Base-by-base conservation (phyloP, 2,329 filamentous ascomycete genomes). In the Periconia digitata region DNA sequence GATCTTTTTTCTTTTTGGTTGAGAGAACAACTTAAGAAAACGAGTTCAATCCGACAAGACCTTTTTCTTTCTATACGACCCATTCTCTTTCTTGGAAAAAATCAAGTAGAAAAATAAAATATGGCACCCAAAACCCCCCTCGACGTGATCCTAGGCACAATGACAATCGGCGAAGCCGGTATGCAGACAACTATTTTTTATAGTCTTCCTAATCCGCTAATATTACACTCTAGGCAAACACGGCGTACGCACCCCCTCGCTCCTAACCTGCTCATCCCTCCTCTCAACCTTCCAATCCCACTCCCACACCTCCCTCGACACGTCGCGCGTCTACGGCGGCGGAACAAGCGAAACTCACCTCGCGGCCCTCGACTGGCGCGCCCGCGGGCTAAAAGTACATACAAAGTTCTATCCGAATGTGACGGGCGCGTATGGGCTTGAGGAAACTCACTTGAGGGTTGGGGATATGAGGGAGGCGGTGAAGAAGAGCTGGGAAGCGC, bases 311-410 rank as follows among this genome's bases (percentile, higher is more conserved):
- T 66, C 71, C 21, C 55, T 74, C 40, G 72, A 74, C 49, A 74
- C 70, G 0, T 67, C 71, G 6, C 67, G 70, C 18, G 58, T 71
- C 42, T 74, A 74, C 58, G 71, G 70, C 40, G 35, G 42, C n/a
- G 71, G 72, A 38, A 59, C 62, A 35, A 63, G 59, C 22, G 72
- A 75, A 59, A 67, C 75, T 43, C 71, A 73, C 38, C 72, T 82
- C 2, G 76, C 70, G 6, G 55, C 65, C 12, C 54, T 72, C 10
- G 53, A 70, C 20, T 75, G 72, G 70, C 53, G 72, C 40, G 43
- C 62, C 6, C 67, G 73, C n/a, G 69, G 69, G 16, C 56, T 78
- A 17, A 44, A 63, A 15, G 68, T 78, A 55, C 74, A 71, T 46
- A 78, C 76, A 1, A 78, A 78, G 48, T 60, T 75, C 16, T 74